Percentiles rank a stretch among this genome's conserved stretches.
phyloP scores from a whole-genome alignment of 306 rosid species.

The Sesbania bispinosa region DNA sequence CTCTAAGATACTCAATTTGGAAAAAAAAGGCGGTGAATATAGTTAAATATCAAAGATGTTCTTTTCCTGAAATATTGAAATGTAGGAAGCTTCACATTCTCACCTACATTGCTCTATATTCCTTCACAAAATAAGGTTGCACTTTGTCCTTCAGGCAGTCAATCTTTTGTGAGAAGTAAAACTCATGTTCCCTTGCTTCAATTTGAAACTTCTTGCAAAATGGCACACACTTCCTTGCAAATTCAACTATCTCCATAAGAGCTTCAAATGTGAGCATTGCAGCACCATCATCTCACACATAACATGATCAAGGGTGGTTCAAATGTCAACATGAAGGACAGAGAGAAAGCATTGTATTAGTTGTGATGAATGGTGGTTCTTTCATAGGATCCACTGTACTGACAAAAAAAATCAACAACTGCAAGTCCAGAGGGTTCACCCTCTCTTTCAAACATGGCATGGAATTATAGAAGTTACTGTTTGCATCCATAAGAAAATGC shows the following conservation, averaged over 20 bases:
- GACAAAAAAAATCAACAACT: slow-evolving; percentile 95
- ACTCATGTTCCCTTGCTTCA: slow-evolving; percentile 98
- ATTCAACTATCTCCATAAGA: slow-evolving; percentile 87
- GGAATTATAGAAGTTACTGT: slow-evolving; percentile 10
- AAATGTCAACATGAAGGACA: slow-evolving; percentile 91
- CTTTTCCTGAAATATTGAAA: not conserved
- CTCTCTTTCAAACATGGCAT: slow-evolving; percentile 85
- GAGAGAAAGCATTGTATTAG: slow-evolving; percentile 97
- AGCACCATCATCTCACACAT: slow-evolving; percentile 97
- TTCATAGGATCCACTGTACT: slow-evolving; percentile 98
- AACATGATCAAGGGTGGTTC: slow-evolving; percentile 96
- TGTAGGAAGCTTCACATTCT: slow-evolving; percentile 23
- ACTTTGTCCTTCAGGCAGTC: slow-evolving; percentile 93
- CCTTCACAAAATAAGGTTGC: slow-evolving; percentile 96
- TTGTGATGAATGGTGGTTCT: slow-evolving; percentile 94
- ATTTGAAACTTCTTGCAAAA: slow-evolving; percentile 86
- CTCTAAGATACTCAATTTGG: slow-evolving; percentile 7
- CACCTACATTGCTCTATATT: slow-evolving; percentile 98
- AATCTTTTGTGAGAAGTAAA: slow-evolving; percentile 95
- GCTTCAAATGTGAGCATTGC: slow-evolving; percentile 95
- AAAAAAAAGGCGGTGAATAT: not conserved
- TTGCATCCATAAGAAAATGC: slow-evolving; percentile 1
- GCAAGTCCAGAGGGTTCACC: slow-evolving; percentile 82
- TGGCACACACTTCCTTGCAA: slow-evolving; percentile 94
- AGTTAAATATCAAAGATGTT: not conserved